phyloP scores from a whole-genome alignment of 2,329 filamentous ascomycete genomes.

The Talaromyces atroroseus region DNA sequence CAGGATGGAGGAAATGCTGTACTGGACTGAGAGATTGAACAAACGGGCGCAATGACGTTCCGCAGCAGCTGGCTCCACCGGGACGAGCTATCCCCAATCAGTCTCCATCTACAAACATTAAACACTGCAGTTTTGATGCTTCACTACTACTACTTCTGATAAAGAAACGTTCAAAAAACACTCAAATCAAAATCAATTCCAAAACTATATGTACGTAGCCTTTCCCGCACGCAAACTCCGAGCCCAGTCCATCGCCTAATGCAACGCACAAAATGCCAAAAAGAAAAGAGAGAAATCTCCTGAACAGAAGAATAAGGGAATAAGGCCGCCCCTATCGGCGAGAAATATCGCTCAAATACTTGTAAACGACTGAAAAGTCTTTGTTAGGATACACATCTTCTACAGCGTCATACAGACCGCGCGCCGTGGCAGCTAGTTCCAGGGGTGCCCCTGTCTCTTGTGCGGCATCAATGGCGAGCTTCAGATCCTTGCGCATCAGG shows the following conservation, averaged over 20 bases:
- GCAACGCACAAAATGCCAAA: conserved; percentile 3
- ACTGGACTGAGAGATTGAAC: too few species aligned
- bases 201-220: not conserved
- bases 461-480: conserved; percentile 67
- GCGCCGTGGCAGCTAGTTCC: conserved; percentile 58
- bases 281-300: not conserved
- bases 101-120: too few species aligned
- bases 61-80: not conserved
- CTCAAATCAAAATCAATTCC: not conserved
- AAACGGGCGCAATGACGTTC: not conserved
- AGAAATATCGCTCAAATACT: conserved; percentile 51
- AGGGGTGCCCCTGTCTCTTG: conserved; percentile 61
- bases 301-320: not conserved
- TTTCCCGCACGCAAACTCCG: too few species aligned
- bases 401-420: conserved; percentile 62
- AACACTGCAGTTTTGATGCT: too few species aligned
- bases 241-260: conserved; percentile 3
- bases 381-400: conserved; percentile 60
- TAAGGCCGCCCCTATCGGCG: conserved; percentile 1
- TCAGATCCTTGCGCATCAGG: conserved; percentile 76
- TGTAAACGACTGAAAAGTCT: conserved; percentile 78
- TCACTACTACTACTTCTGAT: too few species aligned
- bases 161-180: too few species aligned
- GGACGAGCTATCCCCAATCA: too few species aligned
- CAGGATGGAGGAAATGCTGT: too few species aligned